Conservation (phyloP, 2,329 filamentous ascomycete species). For the Diaporthe humulicola region DNA sequence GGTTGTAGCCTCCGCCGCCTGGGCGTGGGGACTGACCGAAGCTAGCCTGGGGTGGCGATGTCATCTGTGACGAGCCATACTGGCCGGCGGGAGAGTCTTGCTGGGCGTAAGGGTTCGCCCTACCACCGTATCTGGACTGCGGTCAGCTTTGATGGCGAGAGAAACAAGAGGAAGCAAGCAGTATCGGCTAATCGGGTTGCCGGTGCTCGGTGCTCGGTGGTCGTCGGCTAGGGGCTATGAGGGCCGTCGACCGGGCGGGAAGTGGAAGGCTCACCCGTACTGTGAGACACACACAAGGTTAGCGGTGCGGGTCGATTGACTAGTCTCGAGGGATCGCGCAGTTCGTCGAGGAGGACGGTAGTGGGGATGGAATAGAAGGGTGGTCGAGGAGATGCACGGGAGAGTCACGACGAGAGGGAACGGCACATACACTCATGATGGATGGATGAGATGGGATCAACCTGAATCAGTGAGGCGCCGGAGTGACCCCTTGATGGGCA, state of each 20-base stretch:
- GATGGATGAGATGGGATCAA: no score
- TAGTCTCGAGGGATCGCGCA: not conserved
- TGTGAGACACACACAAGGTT: slow-evolving; percentile 59
- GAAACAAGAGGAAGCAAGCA: not conserved
- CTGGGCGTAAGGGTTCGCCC: slow-evolving; percentile 71
- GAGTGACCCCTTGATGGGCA: slow-evolving; percentile 25
- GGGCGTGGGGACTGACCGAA: slow-evolving; percentile 39
- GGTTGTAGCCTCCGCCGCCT: slow-evolving; percentile 24
- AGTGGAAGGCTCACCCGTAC: slow-evolving; percentile 66
- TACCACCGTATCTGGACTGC: slow-evolving; percentile 64
- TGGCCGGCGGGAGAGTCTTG: slow-evolving; percentile 54
- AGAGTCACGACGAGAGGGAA: slow-evolving; percentile 38
- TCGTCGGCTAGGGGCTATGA: not conserved
- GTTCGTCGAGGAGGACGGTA: not conserved
- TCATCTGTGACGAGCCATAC: slow-evolving; percentile 48
- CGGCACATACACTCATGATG: slow-evolving; percentile 66
- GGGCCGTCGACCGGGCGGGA: not conserved
- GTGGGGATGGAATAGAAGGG: not conserved
- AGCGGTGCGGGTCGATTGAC: slow-evolving; percentile 43
- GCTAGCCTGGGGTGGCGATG: slow-evolving; percentile 22
- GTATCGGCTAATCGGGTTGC: not conserved
- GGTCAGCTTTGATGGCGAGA: slow-evolving; percentile 47
- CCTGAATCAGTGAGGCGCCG: slow-evolving; percentile 13
- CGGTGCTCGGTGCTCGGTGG: not conserved
- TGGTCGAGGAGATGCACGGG: not conserved